Conservation (phyloP, 768 basidiomycete species). For the Pleurotus pulmonarius region DNA sequence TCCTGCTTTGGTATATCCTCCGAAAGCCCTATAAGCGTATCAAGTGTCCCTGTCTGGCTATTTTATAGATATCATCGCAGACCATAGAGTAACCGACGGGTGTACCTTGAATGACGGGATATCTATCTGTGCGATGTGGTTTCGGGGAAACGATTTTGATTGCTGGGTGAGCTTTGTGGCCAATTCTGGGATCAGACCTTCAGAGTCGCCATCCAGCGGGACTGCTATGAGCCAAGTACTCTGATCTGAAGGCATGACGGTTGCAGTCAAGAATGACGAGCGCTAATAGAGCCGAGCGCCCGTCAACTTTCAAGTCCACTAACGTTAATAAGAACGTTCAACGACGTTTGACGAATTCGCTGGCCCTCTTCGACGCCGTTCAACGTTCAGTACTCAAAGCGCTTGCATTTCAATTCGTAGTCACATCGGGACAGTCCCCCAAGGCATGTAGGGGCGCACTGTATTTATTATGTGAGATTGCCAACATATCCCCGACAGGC, state of each 20-base stretch:
- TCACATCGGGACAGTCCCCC: too few relatives aligned
- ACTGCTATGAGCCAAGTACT: conserved; percentile 91
- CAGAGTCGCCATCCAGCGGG: conserved; percentile 83
- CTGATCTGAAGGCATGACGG: conserved; percentile 88
- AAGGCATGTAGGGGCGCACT: too few relatives aligned
- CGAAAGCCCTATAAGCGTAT: conserved; percentile 81
- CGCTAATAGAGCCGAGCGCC: too few relatives aligned
- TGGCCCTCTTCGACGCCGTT: too few relatives aligned
- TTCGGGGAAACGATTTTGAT: conserved; percentile 42
- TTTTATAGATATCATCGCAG: neutral
- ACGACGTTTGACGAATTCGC: too few relatives aligned
- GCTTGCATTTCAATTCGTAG: too few relatives aligned
- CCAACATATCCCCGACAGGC: too few relatives aligned
- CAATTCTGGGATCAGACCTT: conserved; percentile 66
- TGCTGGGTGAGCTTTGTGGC: conserved; percentile 57
- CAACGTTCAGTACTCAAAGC: too few relatives aligned
- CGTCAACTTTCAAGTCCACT: too few relatives aligned
- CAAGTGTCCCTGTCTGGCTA: conserved; percentile 87
- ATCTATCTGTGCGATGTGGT: conserved; percentile 58
- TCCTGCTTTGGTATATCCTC: conserved; percentile 95
- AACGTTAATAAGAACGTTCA: too few relatives aligned
- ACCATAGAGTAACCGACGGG: neutral
- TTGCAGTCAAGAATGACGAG: too few relatives aligned
- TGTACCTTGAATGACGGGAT: conserved; percentile 90
- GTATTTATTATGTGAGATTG: too few relatives aligned